Evolutionary conservation across 2,329 filamentous ascomycete genomes (phyloP), one percentile per base, ranked within the genome.

Genomic region (Colletotrichum sidae): DNA sequence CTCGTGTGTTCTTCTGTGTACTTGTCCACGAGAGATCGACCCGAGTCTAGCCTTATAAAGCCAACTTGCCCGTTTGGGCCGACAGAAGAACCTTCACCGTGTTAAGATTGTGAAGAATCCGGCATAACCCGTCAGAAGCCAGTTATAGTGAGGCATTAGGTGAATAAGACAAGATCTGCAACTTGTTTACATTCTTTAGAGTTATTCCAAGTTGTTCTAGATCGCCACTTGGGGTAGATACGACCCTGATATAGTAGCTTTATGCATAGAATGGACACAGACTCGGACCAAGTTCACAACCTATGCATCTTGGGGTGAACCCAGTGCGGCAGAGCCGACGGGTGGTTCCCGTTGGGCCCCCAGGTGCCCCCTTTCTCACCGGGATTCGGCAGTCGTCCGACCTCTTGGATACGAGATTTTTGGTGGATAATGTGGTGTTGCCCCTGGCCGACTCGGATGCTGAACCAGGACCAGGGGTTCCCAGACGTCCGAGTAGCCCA

Each of bases 351-450:
- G 17, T 25, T 10, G 8, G 12, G n/a, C 8, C 42, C 33, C 12
- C 35, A 6, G 45, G 51, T 51, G 47, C n/a, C 25, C 25, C 25
- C 25, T 25, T 25, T 25, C 11, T 41, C 17, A 15, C 53, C 34
- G 17, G 53, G 46, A 25, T 59, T 58, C 47, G 54, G 55, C 47
- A 42, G 46, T 59, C 60, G 46, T 53, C 47, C 47, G 54, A 58
- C 49, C 37, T 49, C 49, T 58, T 53, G 54, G 47, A 63, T 63
- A 63, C 60, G 60, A 63, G 55, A 34, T 63, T 62, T 57, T 47
- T 41, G 25, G 47, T 42, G 54, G 54, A 42, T 39, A 41, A 10
- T 42, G 13, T 7, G 44, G 17, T 6, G 3, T 13, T 34, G 33
- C 37, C 39, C 25, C 17, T 15, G 39, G 10, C 46, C n/a, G 12